These are phyloP conservation scores for Vanilla planifolia DNA, from an alignment of 106 monocot species.

Conservation along the genomic window DNA sequence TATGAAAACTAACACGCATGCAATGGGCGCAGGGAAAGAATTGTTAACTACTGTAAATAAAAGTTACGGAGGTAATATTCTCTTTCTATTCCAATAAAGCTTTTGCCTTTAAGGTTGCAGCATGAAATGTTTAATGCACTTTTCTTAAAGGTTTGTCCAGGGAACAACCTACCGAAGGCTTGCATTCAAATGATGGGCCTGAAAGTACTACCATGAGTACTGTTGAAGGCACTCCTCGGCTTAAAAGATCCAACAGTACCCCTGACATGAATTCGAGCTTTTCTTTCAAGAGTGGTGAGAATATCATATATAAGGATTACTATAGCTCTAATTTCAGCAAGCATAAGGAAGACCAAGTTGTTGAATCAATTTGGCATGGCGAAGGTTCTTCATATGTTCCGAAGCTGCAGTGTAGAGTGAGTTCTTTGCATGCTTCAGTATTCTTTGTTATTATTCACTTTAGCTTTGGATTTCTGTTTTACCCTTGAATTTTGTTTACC, in stretches of 20 bases:
- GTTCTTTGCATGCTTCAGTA: conserved; percentile 1
- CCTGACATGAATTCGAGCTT: conserved; percentile 34
- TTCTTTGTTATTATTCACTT: not conserved
- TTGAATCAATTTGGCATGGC: conserved; percentile 23
- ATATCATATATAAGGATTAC: conserved; percentile 9
- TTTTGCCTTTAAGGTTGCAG: conserved; percentile 4
- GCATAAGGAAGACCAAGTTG: conserved; percentile 25
- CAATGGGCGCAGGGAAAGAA: conserved; percentile 30
- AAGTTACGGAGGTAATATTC: conserved; percentile 20
- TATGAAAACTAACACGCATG: conserved; percentile 10
- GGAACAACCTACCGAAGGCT: conserved; percentile 9
- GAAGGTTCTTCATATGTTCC: conserved; percentile 56
- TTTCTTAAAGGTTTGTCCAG: conserved; percentile 16
- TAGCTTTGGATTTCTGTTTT: not conserved
- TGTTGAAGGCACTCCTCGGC: conserved; percentile 14
- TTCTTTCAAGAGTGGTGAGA: conserved; percentile 20
- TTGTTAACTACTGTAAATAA: conserved; percentile 19
- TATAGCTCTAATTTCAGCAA: conserved; percentile 11
- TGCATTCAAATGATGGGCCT: conserved; percentile 14
- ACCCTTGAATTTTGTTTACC: too few species aligned
- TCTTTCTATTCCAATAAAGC: not conserved
- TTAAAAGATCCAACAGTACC: conserved; percentile 57
- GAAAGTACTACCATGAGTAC: conserved; percentile 18
- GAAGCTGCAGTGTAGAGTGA: conserved; percentile 83
- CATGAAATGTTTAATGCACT: conserved; percentile 8